Evolutionary conservation across 371 early-diverging fungal species (phyloP).

Genomic region (Mortierella sp.): DNA sequence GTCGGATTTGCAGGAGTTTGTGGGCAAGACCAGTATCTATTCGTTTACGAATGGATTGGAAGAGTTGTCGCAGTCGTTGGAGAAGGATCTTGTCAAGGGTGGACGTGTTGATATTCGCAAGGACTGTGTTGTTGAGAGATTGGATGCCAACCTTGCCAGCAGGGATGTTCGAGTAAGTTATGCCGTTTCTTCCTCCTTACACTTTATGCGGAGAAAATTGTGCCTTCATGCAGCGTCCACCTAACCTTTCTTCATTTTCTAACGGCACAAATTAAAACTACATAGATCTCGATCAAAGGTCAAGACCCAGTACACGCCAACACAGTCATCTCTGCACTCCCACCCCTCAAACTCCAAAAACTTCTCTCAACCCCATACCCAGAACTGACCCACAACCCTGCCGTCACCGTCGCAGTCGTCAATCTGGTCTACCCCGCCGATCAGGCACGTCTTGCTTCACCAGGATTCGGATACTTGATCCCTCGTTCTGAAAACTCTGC

Average conservation of each 20-base stretch:
- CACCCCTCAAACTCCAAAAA: constrained; percentile 63
- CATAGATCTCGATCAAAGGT: constrained; percentile 54
- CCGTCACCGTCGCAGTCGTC: constrained; percentile 90
- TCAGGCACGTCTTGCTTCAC: constrained; percentile 37
- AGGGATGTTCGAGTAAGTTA: constrained; percentile 58
- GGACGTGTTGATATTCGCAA: constrained; percentile 70
- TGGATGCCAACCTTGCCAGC: constrained; percentile 46
- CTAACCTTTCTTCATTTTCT: too few relatives aligned
- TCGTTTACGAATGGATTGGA: constrained; percentile 89
- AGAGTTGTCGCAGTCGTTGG: constrained; percentile 72
- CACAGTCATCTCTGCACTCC: constrained; percentile 81
- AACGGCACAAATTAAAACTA: not conserved
- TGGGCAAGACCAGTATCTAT: constrained; percentile 80
- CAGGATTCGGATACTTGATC: constrained; percentile 94
- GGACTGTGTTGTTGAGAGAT: constrained; percentile 58
- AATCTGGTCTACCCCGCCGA: constrained; percentile 78
- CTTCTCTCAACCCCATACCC: constrained; percentile 29
- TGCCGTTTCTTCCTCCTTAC: not conserved
- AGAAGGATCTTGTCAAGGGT: constrained; percentile 60
- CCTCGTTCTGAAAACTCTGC: constrained; percentile 71
- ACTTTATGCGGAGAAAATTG: not conserved
- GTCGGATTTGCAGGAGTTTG: constrained; percentile 71
- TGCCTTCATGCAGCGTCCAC: not conserved
- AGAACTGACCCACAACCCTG: constrained; percentile 69
- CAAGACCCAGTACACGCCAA: constrained; percentile 57